These are phyloP conservation scores for Gastroboletus turbinatus DNA, from an alignment of 1,284 basidiomycete species.

Conservation along the genomic window DNA sequence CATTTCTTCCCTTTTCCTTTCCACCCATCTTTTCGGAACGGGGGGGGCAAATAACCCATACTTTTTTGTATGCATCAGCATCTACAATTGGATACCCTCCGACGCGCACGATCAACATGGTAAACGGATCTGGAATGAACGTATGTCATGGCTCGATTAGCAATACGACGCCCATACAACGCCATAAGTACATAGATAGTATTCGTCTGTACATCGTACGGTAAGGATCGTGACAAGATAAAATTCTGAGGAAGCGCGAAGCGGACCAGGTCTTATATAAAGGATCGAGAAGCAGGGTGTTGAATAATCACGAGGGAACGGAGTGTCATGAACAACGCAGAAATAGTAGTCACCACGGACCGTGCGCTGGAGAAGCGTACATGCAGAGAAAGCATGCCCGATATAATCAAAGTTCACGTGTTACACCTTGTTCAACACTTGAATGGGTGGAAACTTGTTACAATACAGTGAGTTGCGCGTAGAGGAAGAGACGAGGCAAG, in stretches of 20 bases:
- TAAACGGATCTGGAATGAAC: slow-evolving; percentile 56
- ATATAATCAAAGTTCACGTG: slow-evolving; percentile 47
- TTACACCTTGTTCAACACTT: slow-evolving; percentile 54
- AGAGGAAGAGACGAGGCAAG: slow-evolving; percentile 27
- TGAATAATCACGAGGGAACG: slow-evolving; percentile 11
- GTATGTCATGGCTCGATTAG: slow-evolving; percentile 50
- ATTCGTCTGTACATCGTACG: slow-evolving; percentile 31
- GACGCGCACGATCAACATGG: slow-evolving; percentile 2
- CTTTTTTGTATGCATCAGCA: slow-evolving; percentile 27
- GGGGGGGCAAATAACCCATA: not conserved
- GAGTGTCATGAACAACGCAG: slow-evolving; percentile 11
- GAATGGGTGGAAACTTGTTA: slow-evolving; percentile 61
- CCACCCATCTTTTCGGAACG: not conserved
- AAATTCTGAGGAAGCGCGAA: slow-evolving; percentile 1
- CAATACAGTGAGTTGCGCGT: slow-evolving; percentile 68
- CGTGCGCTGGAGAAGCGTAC: slow-evolving; percentile 15
- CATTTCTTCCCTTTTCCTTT: not conserved
- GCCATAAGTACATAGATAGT: slow-evolving; percentile 23
- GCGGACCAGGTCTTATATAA: slow-evolving; percentile 21
- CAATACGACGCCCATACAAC: slow-evolving; percentile 24
- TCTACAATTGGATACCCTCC: slow-evolving; percentile 41
- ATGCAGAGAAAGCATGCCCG: slow-evolving; percentile 21
- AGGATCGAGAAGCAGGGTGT: slow-evolving; percentile 8
- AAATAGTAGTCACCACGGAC: slow-evolving; percentile 14
- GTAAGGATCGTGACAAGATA: slow-evolving; percentile 33